These are phyloP conservation scores for Teratosphaeria pseudoeucalypti DNA, from an alignment of 2,329 filamentous ascomycete genomes.

Conservation along the genomic window DNA sequence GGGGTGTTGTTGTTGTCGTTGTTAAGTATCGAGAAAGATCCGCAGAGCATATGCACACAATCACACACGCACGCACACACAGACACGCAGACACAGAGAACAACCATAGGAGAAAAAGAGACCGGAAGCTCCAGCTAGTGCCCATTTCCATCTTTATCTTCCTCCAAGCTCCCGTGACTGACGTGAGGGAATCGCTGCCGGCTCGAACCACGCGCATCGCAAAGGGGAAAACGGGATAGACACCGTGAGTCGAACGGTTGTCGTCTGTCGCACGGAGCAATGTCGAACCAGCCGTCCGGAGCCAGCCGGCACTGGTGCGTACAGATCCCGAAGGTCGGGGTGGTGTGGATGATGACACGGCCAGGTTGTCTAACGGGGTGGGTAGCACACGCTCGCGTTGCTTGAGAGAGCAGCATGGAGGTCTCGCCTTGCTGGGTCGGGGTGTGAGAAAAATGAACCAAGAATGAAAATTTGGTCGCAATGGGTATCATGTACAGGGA, in stretches of 20 bases:
- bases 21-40: constrained; percentile 7
- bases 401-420: not conserved
- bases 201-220: not conserved
- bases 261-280: not conserved
- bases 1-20: not conserved
- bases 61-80: not conserved
- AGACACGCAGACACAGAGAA: constrained; percentile 6
- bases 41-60: constrained; percentile 15
- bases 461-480: not conserved
- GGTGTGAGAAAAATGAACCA: not conserved
- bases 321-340: not conserved
- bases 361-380: not conserved
- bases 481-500: constrained; percentile 16
- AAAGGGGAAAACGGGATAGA: not conserved
- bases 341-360: not conserved
- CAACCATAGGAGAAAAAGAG: not conserved
- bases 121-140: not conserved
- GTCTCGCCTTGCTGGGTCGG: not conserved
- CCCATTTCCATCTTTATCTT: not conserved
- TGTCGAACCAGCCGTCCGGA: not conserved
- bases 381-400: not conserved
- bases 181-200: not conserved
- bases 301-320: not conserved
- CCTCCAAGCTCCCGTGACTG: not conserved
- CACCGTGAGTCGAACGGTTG: not conserved